phyloP scores from a whole-genome alignment of 192 early-diverging fungal species.

The Mortierella antarctica region DNA sequence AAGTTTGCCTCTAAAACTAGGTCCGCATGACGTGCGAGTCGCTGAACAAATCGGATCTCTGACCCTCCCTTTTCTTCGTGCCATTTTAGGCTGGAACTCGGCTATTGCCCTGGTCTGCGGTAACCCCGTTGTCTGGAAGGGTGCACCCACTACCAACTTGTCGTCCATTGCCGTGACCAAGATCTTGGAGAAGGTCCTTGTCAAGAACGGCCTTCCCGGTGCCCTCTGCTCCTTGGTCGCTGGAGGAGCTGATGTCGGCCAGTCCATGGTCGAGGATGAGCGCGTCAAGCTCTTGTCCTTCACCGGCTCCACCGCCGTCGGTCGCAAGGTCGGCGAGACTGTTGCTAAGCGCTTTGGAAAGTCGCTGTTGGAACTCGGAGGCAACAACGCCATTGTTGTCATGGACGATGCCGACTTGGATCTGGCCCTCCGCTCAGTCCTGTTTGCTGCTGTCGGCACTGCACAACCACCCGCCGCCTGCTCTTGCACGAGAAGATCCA shows the following conservation, averaged over 20 bases:
- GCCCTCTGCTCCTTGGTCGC: conserved; percentile 85
- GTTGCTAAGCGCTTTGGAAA: conserved; percentile 92
- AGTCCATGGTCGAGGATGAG: conserved; percentile 75
- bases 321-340: conserved; percentile 78
- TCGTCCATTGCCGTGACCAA: conserved; percentile 89
- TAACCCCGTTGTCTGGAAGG: conserved; percentile 93
- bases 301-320: conserved; percentile 88
- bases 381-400: conserved; percentile 96
- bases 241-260: conserved; percentile 88
- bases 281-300: conserved; percentile 87
- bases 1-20: not conserved
- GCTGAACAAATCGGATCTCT: not conserved
- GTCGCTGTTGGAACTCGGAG: conserved; percentile 89
- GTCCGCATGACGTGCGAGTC: not conserved
- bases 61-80: not conserved
- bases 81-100: conserved; percentile 88
- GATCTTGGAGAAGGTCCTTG: conserved; percentile 85
- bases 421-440: conserved; percentile 82
- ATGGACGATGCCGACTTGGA: conserved; percentile 92
- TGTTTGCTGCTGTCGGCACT: conserved; percentile 97
- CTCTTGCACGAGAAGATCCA: conserved; percentile 90
- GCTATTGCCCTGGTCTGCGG: conserved; percentile 90
- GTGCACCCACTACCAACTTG: conserved; percentile 81
- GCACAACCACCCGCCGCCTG: conserved; percentile 91
- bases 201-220: conserved; percentile 82